These are phyloP conservation scores for Thelonectria olida DNA, from an alignment of 2,329 filamentous ascomycete species.

Conservation along the genomic window DNA sequence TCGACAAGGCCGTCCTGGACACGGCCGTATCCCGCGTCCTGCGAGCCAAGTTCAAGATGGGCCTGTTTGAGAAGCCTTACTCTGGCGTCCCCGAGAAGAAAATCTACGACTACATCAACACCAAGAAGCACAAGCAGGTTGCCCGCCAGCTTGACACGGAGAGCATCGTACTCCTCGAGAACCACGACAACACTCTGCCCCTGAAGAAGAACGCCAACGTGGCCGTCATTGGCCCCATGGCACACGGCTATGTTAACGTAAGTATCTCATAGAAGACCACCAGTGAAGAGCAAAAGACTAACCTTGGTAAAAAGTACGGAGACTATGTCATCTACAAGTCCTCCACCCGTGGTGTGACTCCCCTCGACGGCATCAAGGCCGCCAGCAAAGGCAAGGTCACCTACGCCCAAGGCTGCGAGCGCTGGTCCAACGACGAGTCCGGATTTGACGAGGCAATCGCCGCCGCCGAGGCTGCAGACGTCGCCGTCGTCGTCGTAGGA, in stretches of 20 bases:
- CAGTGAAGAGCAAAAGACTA: conserved; percentile 13
- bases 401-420: conserved; percentile 76
- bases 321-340: conserved; percentile 76
- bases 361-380: conserved; percentile 73
- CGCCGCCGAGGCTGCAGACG: conserved; percentile 72
- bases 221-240: conserved; percentile 81
- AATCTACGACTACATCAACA: conserved; percentile 69
- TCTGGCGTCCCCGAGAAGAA: conserved; percentile 64
- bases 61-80: conserved; percentile 77
- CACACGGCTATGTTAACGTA: conserved; percentile 74
- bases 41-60: conserved; percentile 73
- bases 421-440: conserved; percentile 76
- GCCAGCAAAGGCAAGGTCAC: conserved; percentile 68
- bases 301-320: conserved; percentile 61
- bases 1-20: conserved; percentile 69
- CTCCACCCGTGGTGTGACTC: conserved; percentile 72
- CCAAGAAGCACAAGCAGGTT: conserved; percentile 63
- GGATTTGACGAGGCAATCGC: conserved; percentile 74
- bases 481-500: conserved; percentile 77
- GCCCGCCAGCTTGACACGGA: conserved; percentile 72
- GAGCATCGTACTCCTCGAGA: conserved; percentile 69
- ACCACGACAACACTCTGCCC: conserved; percentile 62
- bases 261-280: conserved; percentile 36
- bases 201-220: conserved; percentile 72
- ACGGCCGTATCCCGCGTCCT: conserved; percentile 72